Conservation (phyloP, 2,329 filamentous ascomycete genomes). For the Neonectria hederae region DNA sequence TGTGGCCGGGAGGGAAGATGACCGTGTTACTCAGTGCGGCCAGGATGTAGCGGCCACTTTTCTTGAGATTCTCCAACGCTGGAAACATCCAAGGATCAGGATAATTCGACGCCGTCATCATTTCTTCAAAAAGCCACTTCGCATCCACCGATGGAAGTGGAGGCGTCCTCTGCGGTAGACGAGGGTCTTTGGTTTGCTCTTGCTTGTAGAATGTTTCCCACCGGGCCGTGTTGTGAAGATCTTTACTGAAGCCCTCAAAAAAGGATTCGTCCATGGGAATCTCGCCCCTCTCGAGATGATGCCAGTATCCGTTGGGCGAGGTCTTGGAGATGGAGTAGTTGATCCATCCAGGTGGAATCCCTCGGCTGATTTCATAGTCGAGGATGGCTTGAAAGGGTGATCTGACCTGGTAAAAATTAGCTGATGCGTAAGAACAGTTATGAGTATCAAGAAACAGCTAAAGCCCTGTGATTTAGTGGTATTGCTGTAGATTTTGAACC, state of each 20-base stretch:
- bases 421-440: background rate
- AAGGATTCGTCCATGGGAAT: conserved; percentile 79
- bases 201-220: conserved; percentile 74
- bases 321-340: conserved; percentile 88
- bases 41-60: conserved; percentile 72
- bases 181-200: conserved; percentile 54
- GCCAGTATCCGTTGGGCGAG: conserved; percentile 85
- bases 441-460: background rate
- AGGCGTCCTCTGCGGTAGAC: conserved; percentile 57
- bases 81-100: conserved; percentile 92
- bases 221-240: conserved; percentile 71
- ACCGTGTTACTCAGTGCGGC: conserved; percentile 92
- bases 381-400: conserved; percentile 94
- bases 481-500: background rate
- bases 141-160: conserved; percentile 78
- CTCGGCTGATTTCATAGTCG: conserved; percentile 81
- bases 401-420: conserved; percentile 68
- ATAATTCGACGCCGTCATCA: conserved; percentile 79
- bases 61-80: conserved; percentile 75
- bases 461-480: background rate
- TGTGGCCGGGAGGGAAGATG: conserved; percentile 80
- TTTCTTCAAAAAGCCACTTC: conserved; percentile 84
- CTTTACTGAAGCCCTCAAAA: conserved; percentile 78
- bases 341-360: conserved; percentile 88
- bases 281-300: conserved; percentile 85